Evolutionary conservation across 768 basidiomycete genomes (phyloP).

Genomic region (Melanogaster broomeanus): DNA sequence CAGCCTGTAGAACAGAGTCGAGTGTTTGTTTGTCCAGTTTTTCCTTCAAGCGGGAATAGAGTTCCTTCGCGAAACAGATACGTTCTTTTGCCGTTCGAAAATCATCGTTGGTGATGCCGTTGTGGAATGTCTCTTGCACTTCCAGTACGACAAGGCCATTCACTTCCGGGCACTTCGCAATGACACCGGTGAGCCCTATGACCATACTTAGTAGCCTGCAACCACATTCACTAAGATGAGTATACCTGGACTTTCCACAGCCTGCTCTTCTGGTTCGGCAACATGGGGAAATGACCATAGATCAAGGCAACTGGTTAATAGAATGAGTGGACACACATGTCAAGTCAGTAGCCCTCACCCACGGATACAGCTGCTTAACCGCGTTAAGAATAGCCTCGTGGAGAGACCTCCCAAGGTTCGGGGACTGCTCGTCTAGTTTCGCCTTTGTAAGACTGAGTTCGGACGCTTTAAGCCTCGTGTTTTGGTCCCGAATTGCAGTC

Average conservation of each 20-base stretch:
- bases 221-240: background rate
- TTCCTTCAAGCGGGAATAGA: background rate
- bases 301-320: constrained; percentile 14
- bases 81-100: constrained; percentile 16
- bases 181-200: constrained; percentile 5
- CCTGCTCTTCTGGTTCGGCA: background rate
- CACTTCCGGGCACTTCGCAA: constrained; percentile 15
- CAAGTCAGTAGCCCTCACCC: background rate
- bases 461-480: rapidly evolving
- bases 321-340: background rate
- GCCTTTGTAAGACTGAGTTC: background rate
- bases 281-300: constrained; percentile 8
- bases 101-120: constrained; percentile 6
- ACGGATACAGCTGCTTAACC: constrained; percentile 25
- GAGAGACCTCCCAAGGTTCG: constrained; percentile 14
- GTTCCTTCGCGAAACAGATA: constrained; percentile 9
- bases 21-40: background rate
- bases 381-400: constrained; percentile 27
- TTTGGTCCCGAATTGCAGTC: background rate
- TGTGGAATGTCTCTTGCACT: background rate
- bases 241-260: constrained; percentile 5
- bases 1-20: background rate
- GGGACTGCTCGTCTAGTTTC: constrained; percentile 7
- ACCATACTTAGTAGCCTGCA: background rate
- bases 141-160: background rate